These are phyloP conservation scores for Dendrocalamus latiflorus DNA, from an alignment of 202 grass and related monocot genomes.

Conservation along the genomic window DNA sequence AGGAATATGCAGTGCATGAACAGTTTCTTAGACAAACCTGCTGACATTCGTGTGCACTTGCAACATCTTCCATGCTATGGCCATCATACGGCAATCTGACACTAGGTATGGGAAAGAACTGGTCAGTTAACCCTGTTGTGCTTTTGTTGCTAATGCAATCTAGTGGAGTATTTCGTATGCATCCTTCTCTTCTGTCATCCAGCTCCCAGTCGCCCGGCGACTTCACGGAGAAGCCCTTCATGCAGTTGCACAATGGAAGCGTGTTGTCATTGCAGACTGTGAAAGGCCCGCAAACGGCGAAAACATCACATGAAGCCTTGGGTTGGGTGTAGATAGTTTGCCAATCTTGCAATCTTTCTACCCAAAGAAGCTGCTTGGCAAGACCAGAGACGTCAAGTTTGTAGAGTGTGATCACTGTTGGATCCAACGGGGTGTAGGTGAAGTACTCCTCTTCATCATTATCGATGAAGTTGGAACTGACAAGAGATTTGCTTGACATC, in stretches of 20 bases:
- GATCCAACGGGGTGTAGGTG: no score
- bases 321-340: no score
- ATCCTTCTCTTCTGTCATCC: neutral
- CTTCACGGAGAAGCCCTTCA: constrained; percentile 5
- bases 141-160: neutral
- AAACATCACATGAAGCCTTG: no score
- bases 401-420: no score
- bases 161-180: constrained; percentile 9
- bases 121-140: neutral
- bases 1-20: neutral
- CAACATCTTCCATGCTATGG: neutral
- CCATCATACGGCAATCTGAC: neutral
- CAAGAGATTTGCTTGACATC: no score
- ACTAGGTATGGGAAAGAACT: constrained; percentile 8
- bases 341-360: no score
- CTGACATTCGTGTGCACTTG: neutral
- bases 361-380: no score
- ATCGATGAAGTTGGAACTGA: no score
- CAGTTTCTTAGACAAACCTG: neutral
- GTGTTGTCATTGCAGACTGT: neutral
- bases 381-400: no score
- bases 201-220: neutral
- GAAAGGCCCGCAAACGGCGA: neutral
- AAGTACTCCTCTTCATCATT: no score
- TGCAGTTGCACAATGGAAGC: neutral